A percentile compares a stretch with the other conserved stretches of the same genome.
phyloP scores from a whole-genome alignment of 192 early-diverging fungal genomes.

The Ambispora gerdemannii region DNA sequence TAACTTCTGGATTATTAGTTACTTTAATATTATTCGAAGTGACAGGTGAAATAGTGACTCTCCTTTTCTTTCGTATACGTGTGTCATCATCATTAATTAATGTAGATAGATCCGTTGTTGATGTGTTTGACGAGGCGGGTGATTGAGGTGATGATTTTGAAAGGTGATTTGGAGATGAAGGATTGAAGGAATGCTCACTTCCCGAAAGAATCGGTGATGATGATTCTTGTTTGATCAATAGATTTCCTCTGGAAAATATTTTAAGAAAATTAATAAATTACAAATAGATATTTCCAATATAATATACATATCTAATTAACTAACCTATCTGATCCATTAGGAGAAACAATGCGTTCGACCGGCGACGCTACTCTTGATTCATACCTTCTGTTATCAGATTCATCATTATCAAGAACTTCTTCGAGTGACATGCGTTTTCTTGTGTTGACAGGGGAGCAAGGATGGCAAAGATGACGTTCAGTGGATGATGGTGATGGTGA shows the following conservation, averaged over 20 bases:
- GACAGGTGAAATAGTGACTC: conserved; percentile 6
- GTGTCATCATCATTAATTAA: conserved; percentile 14
- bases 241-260: neutral
- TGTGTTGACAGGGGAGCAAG: neutral
- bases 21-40: conserved; percentile 15
- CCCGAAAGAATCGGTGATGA: conserved; percentile 19
- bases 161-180: conserved; percentile 15
- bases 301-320: neutral
- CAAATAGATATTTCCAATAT: neutral
- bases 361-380: conserved; percentile 10
- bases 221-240: conserved; percentile 31
- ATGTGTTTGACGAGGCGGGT: neutral
- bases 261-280: neutral
- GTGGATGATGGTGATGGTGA: neutral
- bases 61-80: conserved; percentile 20
- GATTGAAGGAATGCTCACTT: conserved; percentile 27
- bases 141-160: conserved; percentile 12
- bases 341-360: neutral
- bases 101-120: neutral
- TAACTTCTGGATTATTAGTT: conserved; percentile 41
- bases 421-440: conserved; percentile 37
- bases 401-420: conserved; percentile 33
- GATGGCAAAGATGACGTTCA: neutral
- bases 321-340: conserved; percentile 19
- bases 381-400: conserved; percentile 28